Base-by-base conservation (phyloP, 345 rosid species). In the Excoecaria cochinchinensis region DNA sequence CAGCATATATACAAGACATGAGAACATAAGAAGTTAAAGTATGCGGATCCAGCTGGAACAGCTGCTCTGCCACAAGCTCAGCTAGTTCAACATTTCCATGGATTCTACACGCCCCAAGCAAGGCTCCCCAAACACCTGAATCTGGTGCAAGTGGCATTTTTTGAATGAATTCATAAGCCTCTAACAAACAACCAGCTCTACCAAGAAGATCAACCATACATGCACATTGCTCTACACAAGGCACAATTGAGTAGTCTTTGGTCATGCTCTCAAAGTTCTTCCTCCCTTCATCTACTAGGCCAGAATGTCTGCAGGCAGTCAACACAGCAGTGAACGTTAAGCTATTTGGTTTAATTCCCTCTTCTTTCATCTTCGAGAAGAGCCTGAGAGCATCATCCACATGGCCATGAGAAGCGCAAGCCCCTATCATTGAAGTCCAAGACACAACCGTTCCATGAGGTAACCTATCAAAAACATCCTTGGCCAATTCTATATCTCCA, bases 101-200 rank as follows among this genome's bases (percentile, higher is more conserved):
- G n/a, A 69, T 69, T 69, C 60, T 69, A 53, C 72, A 69, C 31
- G 72, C 60, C 60, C 44, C 42, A 69, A 69, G 72, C 72, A 69
- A 51, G 52, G 60, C 72, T 31, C 44, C 60, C 72, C 59, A 69
- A 51, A 69, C 40, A 52, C 59, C 72, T 69, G 59, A 50, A 50
- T 69, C 72, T 24, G 72, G 72, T 2, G 22, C 22, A 24, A 51
- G 7, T 51, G 58, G 72, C 72, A 69, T 69, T 15, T 5, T 25
- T 25, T 24, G 58, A 8, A 69, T 15, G 56, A 69, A 69, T 17
- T 69, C 59, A 50, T 69, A 69, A 15, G 72, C 72, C 22, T 69
- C 59, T 50, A 50, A 50, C 59, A 69, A 51, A 50, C 21, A 58
- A 58, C 62, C 62, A n/a, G 68, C 50, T 64, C 68, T 64, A 40